A percentile compares a stretch with the other conserved stretches of the same genome.
phyloP scores from a whole-genome alignment of 2,329 filamentous ascomycete genomes.

The Exophiala calicioides region DNA sequence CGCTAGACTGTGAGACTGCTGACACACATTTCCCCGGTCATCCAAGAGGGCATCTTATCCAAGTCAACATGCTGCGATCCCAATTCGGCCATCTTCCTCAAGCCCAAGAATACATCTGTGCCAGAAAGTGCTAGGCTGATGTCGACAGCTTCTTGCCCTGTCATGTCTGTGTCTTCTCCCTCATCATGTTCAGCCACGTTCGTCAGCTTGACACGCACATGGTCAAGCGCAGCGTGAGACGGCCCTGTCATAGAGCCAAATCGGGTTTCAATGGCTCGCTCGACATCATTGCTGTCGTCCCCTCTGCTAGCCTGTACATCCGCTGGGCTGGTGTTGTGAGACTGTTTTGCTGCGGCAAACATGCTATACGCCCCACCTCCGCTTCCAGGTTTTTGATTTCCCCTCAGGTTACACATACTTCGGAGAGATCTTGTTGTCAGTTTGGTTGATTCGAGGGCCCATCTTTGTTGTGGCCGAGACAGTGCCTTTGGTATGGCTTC shows the following conservation, averaged over 20 bases:
- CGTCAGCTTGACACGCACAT: slow-evolving; percentile 22
- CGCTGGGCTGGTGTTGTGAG: slow-evolving; percentile 3
- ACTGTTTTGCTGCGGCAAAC: slow-evolving; percentile 50
- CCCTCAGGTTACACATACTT: slow-evolving; percentile 68
- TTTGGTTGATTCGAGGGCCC: slow-evolving; percentile 66
- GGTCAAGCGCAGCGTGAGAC: slow-evolving; percentile 26
- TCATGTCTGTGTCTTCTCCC: neutral
- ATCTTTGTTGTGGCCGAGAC: slow-evolving; percentile 71
- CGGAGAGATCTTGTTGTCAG: slow-evolving; percentile 71
- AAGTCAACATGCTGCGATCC: slow-evolving; percentile 65
- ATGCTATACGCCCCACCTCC: slow-evolving; percentile 78
- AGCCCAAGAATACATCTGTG: slow-evolving; percentile 75
- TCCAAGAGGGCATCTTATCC: slow-evolving; percentile 80
- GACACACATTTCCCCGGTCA: slow-evolving; percentile 83
- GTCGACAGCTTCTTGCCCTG: slow-evolving; percentile 27
- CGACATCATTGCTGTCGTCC: slow-evolving; percentile 1
- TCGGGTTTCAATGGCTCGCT: slow-evolving; percentile 12
- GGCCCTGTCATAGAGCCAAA: slow-evolving; percentile 25
- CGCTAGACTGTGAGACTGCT: slow-evolving; percentile 66
- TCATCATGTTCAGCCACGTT: slow-evolving; percentile 2
- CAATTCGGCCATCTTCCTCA: slow-evolving; percentile 74
- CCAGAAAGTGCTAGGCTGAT: slow-evolving; percentile 68
- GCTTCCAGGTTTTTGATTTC: slow-evolving; percentile 67
- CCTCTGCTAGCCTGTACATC: slow-evolving; percentile 6
- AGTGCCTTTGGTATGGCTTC: slow-evolving; percentile 81